Evolutionary conservation across 768 basidiomycete species (phyloP).

Genomic region (Tubosaeta sp.): DNA sequence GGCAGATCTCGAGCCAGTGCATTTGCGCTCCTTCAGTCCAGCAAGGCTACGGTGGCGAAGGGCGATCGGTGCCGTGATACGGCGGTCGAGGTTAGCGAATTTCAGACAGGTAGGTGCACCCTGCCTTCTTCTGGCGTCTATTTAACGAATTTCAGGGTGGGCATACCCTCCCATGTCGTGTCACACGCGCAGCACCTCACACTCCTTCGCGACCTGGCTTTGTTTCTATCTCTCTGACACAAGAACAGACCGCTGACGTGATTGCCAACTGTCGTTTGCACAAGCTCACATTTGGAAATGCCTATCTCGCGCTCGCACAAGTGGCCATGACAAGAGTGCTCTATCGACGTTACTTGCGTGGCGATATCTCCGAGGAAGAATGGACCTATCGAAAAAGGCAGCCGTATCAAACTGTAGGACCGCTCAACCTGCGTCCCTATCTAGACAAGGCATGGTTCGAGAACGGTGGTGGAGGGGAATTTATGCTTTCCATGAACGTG

Average conservation of each 20-base stretch:
- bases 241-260: background rate
- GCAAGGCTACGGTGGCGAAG: constrained; percentile 43
- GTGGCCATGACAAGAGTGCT: constrained; percentile 50
- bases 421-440: constrained; percentile 36
- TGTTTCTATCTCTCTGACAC: background rate
- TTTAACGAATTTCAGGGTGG: constrained; percentile 22
- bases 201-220: background rate
- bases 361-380: constrained; percentile 46
- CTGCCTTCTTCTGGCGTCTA: background rate
- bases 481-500: background rate
- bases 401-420: constrained; percentile 46
- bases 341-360: constrained; percentile 42
- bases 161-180: constrained; percentile 28
- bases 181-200: background rate
- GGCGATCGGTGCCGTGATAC: constrained; percentile 40
- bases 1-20: constrained; percentile 34
- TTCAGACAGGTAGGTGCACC: constrained; percentile 25
- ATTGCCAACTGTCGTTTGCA: background rate
- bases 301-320: constrained; percentile 45
- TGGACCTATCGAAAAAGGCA: constrained; percentile 49
- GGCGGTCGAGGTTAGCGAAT: constrained; percentile 23
- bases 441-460: background rate
- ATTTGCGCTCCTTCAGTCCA: constrained; percentile 24
- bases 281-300: background rate
- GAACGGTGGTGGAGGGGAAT: background rate